phyloP scores from a whole-genome alignment of 169 alveolate species.

The Plasmodium sp. region DNA sequence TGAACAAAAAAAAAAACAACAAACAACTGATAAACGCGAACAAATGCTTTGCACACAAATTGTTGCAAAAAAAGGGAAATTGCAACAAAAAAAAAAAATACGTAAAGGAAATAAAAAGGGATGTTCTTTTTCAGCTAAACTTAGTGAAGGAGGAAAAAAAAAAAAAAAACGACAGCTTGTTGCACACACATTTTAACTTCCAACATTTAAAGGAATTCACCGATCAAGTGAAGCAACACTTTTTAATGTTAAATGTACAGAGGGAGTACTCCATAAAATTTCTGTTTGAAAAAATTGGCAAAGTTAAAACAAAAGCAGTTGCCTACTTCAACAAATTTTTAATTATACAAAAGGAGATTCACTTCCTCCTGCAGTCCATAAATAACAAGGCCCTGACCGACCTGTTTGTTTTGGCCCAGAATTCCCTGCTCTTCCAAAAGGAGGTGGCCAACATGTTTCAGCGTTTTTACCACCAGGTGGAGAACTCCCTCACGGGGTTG shows the following conservation, averaged over 20 bases:
- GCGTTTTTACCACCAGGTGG: constrained; percentile 21
- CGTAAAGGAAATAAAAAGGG: constrained; percentile 12
- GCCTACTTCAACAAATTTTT: constrained; percentile 19
- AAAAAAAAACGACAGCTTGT: background rate
- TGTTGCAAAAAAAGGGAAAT: constrained; percentile 1
- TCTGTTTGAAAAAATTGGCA: constrained; percentile 18
- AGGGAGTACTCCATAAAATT: constrained; percentile 18
- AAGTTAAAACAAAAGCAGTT: constrained; percentile 8
- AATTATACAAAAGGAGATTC: constrained; percentile 43
- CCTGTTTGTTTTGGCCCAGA: constrained; percentile 20
- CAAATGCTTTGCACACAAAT: constrained; percentile 33
- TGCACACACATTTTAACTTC: constrained; percentile 2
- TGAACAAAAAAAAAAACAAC: constrained; percentile 5
- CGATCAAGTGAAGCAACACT: constrained; percentile 24
- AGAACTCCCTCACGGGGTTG: constrained; percentile 13
- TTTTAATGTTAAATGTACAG: constrained; percentile 17
- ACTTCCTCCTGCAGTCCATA: constrained; percentile 5
- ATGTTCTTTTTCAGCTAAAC: constrained; percentile 11
- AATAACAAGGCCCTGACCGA: constrained; percentile 40
- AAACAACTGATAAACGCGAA: background rate
- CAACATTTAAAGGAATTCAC: constrained; percentile 1
- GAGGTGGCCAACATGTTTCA: constrained; percentile 19
- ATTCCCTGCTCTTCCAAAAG: constrained; percentile 34
- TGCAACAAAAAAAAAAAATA: constrained; percentile 21
- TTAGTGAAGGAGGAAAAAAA: constrained; percentile 10